Base-by-base conservation (phyloP, 2,329 filamentous ascomycete species). In the Xylariaceae sp. region DNA sequence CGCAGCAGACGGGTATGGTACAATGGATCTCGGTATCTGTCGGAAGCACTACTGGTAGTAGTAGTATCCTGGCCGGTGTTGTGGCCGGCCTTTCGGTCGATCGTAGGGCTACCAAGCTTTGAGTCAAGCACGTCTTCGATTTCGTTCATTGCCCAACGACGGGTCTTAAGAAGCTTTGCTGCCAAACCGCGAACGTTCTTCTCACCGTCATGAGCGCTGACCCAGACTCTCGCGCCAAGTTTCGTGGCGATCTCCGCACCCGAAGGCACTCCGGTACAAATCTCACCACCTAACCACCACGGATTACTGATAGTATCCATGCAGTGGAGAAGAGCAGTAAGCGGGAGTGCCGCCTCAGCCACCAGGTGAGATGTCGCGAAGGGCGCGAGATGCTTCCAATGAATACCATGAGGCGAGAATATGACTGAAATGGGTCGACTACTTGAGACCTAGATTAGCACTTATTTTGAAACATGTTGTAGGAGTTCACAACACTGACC, bases 371-470 rank as follows among this genome's bases (percentile, higher is more conserved):
- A 77, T 1, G 79, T 78, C 4, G 80, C 77, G 67, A 86, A 89
- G 5, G 80, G 74, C 35, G 77, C 73, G 8, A 89, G 74, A 18
- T 78, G 74, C 4, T 76, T 69, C 65, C 82, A 83, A 0, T 78
- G 75, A 45, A 85, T 80, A 10, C 86, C 86, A 67, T 88, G 85
- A 0, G 86, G 86, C 0, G 84, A 84, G 71, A 85, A 89, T 53
- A 89, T 74, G 48, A 88, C 73, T 0, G 84, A 87, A 17, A 88
- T 70, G 2, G 83, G 79, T 34, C 68, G 64, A 69, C 69, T 64
- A 9, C 11, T 30, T 17, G n/a, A 50, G 18, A 30, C 7, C 48
- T 30, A 4, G 23, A 30, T 30, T 30, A 30, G 23, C 23, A 30
- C 23, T 30, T 30, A 30, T 30, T 30, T 30, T 5, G 23, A 30